Percentiles rank a stretch among this genome's conserved stretches.
Evolutionary conservation across 2,329 filamentous ascomycete species (phyloP).

Genomic region (Penicillium sp.): DNA sequence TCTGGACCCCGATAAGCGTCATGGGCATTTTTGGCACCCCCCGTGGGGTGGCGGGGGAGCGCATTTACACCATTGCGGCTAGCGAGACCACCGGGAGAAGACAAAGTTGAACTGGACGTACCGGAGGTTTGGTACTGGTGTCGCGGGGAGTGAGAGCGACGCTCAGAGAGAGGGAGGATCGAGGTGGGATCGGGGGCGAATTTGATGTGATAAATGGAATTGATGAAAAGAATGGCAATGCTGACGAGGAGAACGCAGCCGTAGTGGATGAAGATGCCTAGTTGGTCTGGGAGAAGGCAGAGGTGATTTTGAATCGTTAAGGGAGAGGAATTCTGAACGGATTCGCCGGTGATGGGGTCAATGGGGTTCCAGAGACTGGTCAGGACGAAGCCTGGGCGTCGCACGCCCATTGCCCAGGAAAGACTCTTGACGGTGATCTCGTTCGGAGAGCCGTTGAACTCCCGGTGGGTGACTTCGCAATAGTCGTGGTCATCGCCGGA

Average conservation of each 20-base stretch:
- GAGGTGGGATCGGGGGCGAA: slow-evolving; percentile 23
- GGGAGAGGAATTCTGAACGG: slow-evolving; percentile 26
- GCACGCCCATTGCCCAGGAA: slow-evolving; percentile 95
- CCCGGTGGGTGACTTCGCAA: slow-evolving; percentile 82
- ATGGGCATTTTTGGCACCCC: slow-evolving; percentile 17
- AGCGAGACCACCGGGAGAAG: slow-evolving; percentile 33
- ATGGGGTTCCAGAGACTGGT: slow-evolving; percentile 92
- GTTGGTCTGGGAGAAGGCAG: slow-evolving; percentile 86
- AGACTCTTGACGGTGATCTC: slow-evolving; percentile 97
- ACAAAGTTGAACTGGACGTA: slow-evolving; percentile 37
- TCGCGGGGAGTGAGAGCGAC: slow-evolving; percentile 27
- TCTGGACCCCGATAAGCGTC: slow-evolving; percentile 28
- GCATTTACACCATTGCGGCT: slow-evolving; percentile 30
- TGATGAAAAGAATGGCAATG: slow-evolving; percentile 51
- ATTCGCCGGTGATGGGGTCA: slow-evolving; percentile 54
- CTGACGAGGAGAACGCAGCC: slow-evolving; percentile 63
- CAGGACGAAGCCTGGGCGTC: slow-evolving; percentile 83
- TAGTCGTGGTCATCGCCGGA: slow-evolving; percentile 98
- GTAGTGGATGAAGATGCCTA: slow-evolving; percentile 83
- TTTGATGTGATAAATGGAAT: slow-evolving; percentile 44
- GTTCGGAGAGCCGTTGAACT: slow-evolving; percentile 63
- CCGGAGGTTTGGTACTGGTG: slow-evolving; percentile 33
- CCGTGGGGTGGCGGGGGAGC: slow-evolving; percentile 21
- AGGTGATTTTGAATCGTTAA: slow-evolving; percentile 83
- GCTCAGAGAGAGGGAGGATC: slow-evolving; percentile 36